Evolutionary conservation across 2,329 filamentous ascomycete genomes (phyloP).

Genomic region (Aspergillus cejpii): DNA sequence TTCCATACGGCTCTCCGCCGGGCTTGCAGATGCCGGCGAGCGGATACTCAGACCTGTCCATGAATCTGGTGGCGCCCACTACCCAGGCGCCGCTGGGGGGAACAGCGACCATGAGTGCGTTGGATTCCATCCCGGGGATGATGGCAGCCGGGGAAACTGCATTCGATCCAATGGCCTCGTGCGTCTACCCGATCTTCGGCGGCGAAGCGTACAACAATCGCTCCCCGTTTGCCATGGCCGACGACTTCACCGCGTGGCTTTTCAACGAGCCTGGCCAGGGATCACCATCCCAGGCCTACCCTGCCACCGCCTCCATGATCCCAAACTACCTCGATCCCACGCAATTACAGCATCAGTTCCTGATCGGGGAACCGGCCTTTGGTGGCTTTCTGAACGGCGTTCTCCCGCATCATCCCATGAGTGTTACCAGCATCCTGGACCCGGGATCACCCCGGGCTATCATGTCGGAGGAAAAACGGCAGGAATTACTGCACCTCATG

Average conservation of each 20-base stretch:
- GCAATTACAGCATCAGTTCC: slow-evolving; percentile 46
- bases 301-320: slow-evolving; percentile 35
- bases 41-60: slow-evolving; percentile 17
- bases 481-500: slow-evolving; percentile 76
- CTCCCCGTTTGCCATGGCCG: slow-evolving; percentile 79
- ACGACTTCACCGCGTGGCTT: slow-evolving; percentile 79
- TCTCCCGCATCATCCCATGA: slow-evolving; percentile 71
- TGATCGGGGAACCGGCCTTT: slow-evolving; percentile 46
- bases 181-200: slow-evolving; percentile 76
- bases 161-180: slow-evolving; percentile 35
- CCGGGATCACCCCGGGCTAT: slow-evolving; percentile 70
- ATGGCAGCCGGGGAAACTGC: slow-evolving; percentile 23
- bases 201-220: slow-evolving; percentile 76
- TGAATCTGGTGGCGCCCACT: slow-evolving; percentile 17
- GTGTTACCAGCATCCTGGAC: slow-evolving; percentile 77
- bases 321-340: slow-evolving; percentile 38
- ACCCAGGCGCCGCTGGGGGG: slow-evolving; percentile 23
- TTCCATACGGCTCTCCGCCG: slow-evolving; percentile 13
- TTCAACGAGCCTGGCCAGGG: slow-evolving; percentile 63
- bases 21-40: slow-evolving; percentile 15
- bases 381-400: slow-evolving; percentile 45
- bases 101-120: slow-evolving; percentile 20
- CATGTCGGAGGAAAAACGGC: slow-evolving; percentile 80
- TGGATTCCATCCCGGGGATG: slow-evolving; percentile 23
- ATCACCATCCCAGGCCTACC: slow-evolving; percentile 48